Conservation (phyloP, 768 basidiomycete genomes). For the Candolleomyces efflorescens region DNA sequence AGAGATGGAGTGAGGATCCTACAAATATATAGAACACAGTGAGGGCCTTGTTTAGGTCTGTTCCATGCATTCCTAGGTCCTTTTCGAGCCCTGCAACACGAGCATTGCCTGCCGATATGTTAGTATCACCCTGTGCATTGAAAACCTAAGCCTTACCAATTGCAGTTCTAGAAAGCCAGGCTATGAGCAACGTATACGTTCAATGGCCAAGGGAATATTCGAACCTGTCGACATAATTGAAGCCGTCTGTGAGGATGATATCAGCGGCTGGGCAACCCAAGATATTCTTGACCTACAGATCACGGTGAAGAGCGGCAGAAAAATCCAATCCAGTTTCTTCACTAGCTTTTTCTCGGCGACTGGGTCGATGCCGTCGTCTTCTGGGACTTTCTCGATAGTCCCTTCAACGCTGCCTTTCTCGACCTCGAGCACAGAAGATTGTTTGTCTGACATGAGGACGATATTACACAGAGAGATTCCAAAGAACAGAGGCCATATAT, state of each 20-base stretch:
- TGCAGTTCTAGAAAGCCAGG: background rate
- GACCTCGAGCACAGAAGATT: background rate
- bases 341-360: conserved; percentile 29
- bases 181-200: background rate
- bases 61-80: conserved; percentile 36
- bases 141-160: background rate
- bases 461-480: background rate
- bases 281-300: conserved; percentile 26
- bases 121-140: background rate
- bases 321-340: conserved; percentile 28
- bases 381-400: background rate
- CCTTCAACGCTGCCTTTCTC: background rate
- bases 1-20: background rate
- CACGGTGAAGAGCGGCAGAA: conserved; percentile 35
- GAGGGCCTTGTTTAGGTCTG: conserved; percentile 37
- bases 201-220: background rate
- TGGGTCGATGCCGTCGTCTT: conserved; percentile 21
- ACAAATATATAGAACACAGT: conserved; percentile 40
- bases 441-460: background rate
- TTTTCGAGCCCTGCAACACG: conserved; percentile 30
- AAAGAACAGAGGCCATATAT: background rate
- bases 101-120: conserved; percentile 12
- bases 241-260: conserved; percentile 21
- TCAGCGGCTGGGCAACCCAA: background rate
- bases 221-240: conserved; percentile 20